Evolutionary conservation across 441 rosid genomes (phyloP), one percentile per base, ranked within the genome.

Genomic region (Eruca vesicaria): DNA sequence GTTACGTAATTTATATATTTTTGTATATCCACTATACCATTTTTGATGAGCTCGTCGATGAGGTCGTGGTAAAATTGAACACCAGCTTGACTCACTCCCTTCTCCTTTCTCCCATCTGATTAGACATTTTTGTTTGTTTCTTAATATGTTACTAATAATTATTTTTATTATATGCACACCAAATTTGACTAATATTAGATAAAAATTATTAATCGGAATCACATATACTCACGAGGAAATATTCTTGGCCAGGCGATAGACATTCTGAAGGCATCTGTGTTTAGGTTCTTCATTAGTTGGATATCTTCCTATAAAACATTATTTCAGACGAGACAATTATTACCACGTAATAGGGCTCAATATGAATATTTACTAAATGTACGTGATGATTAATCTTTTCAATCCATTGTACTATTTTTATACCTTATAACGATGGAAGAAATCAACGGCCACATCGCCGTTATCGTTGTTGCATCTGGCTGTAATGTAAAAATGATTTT

Each of bases 361-460:
- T 1, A 32, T 36, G 43, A 61, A 10, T 33, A 14, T 32, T 14
- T 19, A 12, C 9, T 29, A 50, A 5, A 32, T 52, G n/a, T 63
- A 38, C 0, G 21, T 19, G 7, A 43, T 19, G 36, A 19, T 5
- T 41, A 8, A 9, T 61, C 10, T 75, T 6, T 58, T 55, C 20
- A n/a, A 23, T 18, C 4, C 19, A 20, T 52, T 8, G 55, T 50
- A 52, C 14, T 52, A 19, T 18, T 4, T 9, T 35, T 52, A 18
- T 31, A 79, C 83, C 83, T 82, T 74, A 26, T 79, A 81, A 65
- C 69, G 80, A 26, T 75, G 80, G 23, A 68, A 81, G 62, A 80
- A n/a, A n/a, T n/a, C n/a, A n/a, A n/a, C n/a, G n/a, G n/a, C n/a
- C n/a, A n/a, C n/a, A n/a, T n/a, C n/a, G 0, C 69, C 84, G 5